Conservation (phyloP, 352 stramenopile species). For the Phytophthora sp. region DNA sequence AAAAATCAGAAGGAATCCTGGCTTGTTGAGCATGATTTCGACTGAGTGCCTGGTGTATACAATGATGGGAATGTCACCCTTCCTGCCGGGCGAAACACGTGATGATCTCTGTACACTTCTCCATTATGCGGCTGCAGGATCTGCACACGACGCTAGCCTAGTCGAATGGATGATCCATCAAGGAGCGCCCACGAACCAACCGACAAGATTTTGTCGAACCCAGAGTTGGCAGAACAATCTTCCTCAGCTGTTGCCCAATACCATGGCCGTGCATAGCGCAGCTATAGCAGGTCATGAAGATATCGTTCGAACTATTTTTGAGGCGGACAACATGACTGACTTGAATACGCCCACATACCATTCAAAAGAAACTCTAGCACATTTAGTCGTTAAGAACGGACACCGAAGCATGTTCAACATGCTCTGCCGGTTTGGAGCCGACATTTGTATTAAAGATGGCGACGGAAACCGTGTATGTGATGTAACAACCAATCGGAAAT, state of each 20-base stretch:
- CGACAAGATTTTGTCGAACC: too few species aligned
- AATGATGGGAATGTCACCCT: too few species aligned
- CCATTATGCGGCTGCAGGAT: too few species aligned
- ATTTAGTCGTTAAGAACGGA: constrained; percentile 25
- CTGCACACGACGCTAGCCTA: too few species aligned
- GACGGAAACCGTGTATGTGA: constrained; percentile 7
- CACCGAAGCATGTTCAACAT: constrained; percentile 11
- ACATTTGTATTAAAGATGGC: constrained; percentile 10
- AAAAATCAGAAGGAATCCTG: too few species aligned
- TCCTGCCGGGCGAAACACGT: too few species aligned
- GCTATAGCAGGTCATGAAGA: constrained; percentile 17
- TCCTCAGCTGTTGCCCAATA: constrained; percentile 8
- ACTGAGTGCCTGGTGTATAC: too few species aligned
- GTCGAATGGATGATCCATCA: too few species aligned
- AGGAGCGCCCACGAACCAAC: too few species aligned
- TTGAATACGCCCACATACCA: constrained; percentile 29
- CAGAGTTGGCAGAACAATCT: too few species aligned
- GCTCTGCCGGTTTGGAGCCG: constrained; percentile 9
- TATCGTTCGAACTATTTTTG: constrained; percentile 26
- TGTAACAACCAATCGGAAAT: constrained; percentile 7
- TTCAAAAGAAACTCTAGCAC: constrained; percentile 26
- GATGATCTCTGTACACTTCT: too few species aligned
- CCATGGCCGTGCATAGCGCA: constrained; percentile 26
- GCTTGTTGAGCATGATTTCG: too few species aligned
- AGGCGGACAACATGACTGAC: constrained; percentile 24